Conservation (phyloP, 768 basidiomycete species). For the Trametes villosa region DNA sequence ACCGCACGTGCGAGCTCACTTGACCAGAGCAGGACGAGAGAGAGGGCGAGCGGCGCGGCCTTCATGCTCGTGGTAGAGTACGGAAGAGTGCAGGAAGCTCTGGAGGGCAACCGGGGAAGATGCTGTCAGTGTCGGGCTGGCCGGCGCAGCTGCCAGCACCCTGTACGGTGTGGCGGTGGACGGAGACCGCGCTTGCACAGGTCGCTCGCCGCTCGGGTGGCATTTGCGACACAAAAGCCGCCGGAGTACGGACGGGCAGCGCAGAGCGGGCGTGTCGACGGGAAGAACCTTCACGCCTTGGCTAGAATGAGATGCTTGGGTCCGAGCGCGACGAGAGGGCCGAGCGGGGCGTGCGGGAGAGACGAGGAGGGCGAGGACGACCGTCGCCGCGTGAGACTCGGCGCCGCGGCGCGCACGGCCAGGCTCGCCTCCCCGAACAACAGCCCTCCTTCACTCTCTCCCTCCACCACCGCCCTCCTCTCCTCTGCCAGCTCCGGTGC, state of each 20-base stretch:
- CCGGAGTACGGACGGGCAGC: background rate
- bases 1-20: slow-evolving; percentile 25
- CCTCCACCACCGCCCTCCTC: slow-evolving; percentile 3
- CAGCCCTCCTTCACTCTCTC: background rate
- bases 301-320: too few relatives aligned
- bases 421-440: background rate
- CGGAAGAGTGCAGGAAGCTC: background rate
- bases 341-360: background rate
- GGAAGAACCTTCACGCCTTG: too few relatives aligned
- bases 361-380: background rate
- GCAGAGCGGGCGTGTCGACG: too few relatives aligned
- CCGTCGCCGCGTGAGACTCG: background rate
- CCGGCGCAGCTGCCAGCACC: background rate
- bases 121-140: background rate
- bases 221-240: background rate
- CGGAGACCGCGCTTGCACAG: slow-evolving; percentile 9
- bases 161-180: slow-evolving; percentile 8
- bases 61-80: slow-evolving; percentile 15
- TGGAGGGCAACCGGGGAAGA: background rate
- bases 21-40: slow-evolving; percentile 21
- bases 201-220: background rate
- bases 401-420: background rate
- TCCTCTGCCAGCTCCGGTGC: background rate
- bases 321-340: background rate
- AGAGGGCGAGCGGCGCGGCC: slow-evolving; percentile 14